Evolutionary conservation across 2,329 filamentous ascomycete genomes (phyloP).

Genomic region (Clarireedia hainanense): DNA sequence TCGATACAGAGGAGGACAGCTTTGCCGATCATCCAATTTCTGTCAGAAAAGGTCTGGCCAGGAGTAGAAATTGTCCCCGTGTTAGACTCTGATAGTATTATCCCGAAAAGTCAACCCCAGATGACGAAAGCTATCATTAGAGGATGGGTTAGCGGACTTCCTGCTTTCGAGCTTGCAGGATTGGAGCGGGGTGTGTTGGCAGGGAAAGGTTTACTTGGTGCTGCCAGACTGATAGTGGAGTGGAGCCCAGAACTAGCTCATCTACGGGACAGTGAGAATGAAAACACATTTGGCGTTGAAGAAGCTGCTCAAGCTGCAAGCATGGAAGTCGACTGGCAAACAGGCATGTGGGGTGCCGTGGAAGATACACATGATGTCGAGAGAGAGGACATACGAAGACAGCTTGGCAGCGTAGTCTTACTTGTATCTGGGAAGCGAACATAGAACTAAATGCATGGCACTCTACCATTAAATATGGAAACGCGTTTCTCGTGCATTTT

Average conservation of each 20-base stretch:
- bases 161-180: slow-evolving; percentile 75
- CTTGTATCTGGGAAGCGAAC: slow-evolving; percentile 54
- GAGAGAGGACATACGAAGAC: slow-evolving; percentile 78
- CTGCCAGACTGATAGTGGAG: slow-evolving; percentile 68
- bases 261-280: slow-evolving; percentile 32
- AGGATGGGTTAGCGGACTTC: slow-evolving; percentile 67
- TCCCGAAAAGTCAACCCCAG: slow-evolving; percentile 65
- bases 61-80: slow-evolving; percentile 72
- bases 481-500: too few relatives aligned
- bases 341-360: slow-evolving; percentile 85
- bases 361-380: slow-evolving; percentile 96
- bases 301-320: slow-evolving; percentile 72
- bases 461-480: background rate
- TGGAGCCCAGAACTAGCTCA: slow-evolving; percentile 71
- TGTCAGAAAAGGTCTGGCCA: slow-evolving; percentile 73
- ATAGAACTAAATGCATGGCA: background rate
- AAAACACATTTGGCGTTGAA: slow-evolving; percentile 63
- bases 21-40: slow-evolving; percentile 60
- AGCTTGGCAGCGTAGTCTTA: slow-evolving; percentile 80
- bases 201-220: slow-evolving; percentile 78
- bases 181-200: slow-evolving; percentile 78
- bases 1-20: slow-evolving; percentile 64
- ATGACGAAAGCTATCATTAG: slow-evolving; percentile 70
- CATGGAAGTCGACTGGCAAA: slow-evolving; percentile 87
- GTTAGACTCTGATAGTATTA: slow-evolving; percentile 69